phyloP scores from a whole-genome alignment of 306 rosid species.

The Fragaria ananassa region DNA sequence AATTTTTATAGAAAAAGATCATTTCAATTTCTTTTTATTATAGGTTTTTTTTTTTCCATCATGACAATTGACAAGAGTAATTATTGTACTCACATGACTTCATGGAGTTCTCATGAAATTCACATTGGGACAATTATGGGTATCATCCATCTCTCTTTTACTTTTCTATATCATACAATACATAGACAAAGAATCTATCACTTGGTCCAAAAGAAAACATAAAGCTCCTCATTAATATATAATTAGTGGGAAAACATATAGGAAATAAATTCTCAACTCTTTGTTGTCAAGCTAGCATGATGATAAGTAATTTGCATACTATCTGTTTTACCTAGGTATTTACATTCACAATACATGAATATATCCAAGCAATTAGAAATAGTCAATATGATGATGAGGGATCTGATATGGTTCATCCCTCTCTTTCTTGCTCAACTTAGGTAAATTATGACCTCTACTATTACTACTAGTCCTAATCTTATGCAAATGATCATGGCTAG shows the following conservation, averaged over 20 bases:
- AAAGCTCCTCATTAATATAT: constrained; percentile 14
- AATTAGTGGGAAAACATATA: constrained; percentile 31
- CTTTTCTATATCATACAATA: no score
- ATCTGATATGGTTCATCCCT: constrained; percentile 80
- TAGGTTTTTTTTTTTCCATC: constrained; percentile 31
- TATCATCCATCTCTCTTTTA: neutral
- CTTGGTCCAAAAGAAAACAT: neutral
- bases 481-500: constrained; percentile 30
- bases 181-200: neutral
- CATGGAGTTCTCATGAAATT: constrained; percentile 63
- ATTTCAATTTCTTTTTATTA: constrained; percentile 26
- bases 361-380: constrained; percentile 45
- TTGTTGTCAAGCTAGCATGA: constrained; percentile 8
- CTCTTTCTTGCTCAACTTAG: constrained; percentile 68
- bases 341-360: constrained; percentile 28
- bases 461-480: constrained; percentile 45
- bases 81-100: constrained; percentile 91
- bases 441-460: constrained; percentile 48
- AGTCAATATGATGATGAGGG: constrained; percentile 59
- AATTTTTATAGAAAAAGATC: neutral
- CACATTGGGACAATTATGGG: constrained; percentile 82
- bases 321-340: constrained; percentile 24
- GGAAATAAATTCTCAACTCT: constrained; percentile 17
- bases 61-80: constrained; percentile 60
- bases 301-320: constrained; percentile 22